These are phyloP conservation scores for Fraxinus quadrangulata DNA, from an alignment of 257 asterid genomes.

Conservation along the genomic window DNA sequence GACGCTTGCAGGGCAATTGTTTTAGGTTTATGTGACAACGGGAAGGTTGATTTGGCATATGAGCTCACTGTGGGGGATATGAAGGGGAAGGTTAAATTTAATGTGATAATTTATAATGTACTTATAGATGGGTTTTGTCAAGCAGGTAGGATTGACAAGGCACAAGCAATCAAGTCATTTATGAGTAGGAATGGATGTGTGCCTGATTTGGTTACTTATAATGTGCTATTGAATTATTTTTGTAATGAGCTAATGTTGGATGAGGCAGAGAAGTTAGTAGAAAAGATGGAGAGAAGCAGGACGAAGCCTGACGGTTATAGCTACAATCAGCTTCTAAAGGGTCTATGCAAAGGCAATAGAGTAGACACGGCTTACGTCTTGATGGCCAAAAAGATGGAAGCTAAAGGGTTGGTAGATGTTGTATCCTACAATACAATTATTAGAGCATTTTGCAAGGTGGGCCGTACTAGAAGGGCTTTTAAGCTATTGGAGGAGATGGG, in stretches of 20 bases:
- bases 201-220: conserved; percentile 80
- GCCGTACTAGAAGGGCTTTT: conserved; percentile 55
- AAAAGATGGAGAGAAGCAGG: conserved; percentile 66
- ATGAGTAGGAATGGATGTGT: conserved; percentile 86
- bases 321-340: conserved; percentile 81
- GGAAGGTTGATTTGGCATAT: conserved; percentile 96
- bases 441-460: conserved; percentile 61
- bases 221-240: conserved; percentile 70
- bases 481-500: conserved; percentile 72
- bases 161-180: conserved; percentile 67
- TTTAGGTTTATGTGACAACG: conserved; percentile 65
- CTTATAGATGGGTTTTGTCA: conserved; percentile 85
- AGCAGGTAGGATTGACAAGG: conserved; percentile 84
- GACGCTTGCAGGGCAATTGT: conserved; percentile 88
- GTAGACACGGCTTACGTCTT: conserved; percentile 68
- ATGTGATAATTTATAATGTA: conserved; percentile 54
- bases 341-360: conserved; percentile 76
- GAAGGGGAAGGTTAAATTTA: conserved; percentile 72
- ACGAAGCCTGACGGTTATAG: conserved; percentile 72
- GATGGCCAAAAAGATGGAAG: conserved; percentile 68
- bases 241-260: conserved; percentile 71
- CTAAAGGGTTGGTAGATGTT: conserved; percentile 70
- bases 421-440: conserved; percentile 88
- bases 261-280: conserved; percentile 74
- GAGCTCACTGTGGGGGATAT: conserved; percentile 81